Evolutionary conservation across 345 rosid species (phyloP).

Genomic region (Brassica carinata): DNA sequence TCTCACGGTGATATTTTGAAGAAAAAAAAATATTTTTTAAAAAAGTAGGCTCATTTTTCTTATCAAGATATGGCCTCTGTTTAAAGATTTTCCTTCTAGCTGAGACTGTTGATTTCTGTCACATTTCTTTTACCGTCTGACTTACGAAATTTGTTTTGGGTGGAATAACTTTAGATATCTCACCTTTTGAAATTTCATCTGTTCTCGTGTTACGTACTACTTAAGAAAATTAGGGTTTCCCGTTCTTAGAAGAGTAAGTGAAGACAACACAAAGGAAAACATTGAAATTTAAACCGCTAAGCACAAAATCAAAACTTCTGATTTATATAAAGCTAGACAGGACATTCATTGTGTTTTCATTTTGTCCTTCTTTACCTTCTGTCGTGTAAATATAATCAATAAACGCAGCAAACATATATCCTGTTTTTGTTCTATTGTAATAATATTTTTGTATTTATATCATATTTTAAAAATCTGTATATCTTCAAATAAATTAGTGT

Average conservation of each 20-base stretch:
- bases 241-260: background rate
- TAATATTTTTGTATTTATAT: background rate
- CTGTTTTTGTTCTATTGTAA: background rate
- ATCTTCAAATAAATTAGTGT: background rate
- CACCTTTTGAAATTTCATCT: background rate
- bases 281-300: background rate
- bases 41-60: background rate
- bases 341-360: conserved; percentile 33
- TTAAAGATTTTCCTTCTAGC: conserved; percentile 27
- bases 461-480: background rate
- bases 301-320: conserved; percentile 10
- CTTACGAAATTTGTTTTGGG: conserved; percentile 40
- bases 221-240: conserved; percentile 40
- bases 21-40: background rate
- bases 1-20: background rate
- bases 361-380: conserved; percentile 42
- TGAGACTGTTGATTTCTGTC: conserved; percentile 39
- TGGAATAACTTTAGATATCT: conserved; percentile 20
- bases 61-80: background rate
- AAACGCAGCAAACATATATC: background rate
- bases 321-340: conserved; percentile 24
- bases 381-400: conserved; percentile 31
- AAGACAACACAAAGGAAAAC: background rate
- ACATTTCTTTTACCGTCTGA: conserved; percentile 45
- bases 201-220: background rate